A percentile compares a stretch with the other conserved stretches of the same genome.
Conservation (phyloP, 306 rosid species). For the Cicer arietinum region DNA sequence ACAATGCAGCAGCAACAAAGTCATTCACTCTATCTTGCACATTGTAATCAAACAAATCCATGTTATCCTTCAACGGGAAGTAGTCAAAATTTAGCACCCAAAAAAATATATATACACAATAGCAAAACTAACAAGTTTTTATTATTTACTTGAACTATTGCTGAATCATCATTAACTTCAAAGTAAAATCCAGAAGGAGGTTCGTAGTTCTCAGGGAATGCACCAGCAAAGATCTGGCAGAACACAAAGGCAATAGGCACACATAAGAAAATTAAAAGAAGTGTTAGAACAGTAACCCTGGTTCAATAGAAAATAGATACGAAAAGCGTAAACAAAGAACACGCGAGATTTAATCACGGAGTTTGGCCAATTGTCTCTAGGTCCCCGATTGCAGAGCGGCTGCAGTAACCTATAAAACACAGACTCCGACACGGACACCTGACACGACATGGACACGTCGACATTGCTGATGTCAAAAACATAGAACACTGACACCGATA, state of each 20-base stretch:
- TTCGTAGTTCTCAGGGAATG: conserved; percentile 74
- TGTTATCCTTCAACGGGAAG: conserved; percentile 64
- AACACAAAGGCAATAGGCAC: conserved; percentile 38
- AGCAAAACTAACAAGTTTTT: conserved; percentile 42
- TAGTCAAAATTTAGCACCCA: conserved; percentile 44
- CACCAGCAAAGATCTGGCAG: conserved; percentile 71
- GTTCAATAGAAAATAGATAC: too few relatives aligned
- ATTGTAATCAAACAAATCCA: conserved; percentile 74
- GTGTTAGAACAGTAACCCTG: too few relatives aligned
- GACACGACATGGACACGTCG: too few relatives aligned
- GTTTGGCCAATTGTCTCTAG: too few relatives aligned
- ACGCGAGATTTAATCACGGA: too few relatives aligned
- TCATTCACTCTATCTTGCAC: conserved; percentile 75
- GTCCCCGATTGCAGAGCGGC: too few relatives aligned
- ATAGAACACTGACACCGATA: too few relatives aligned
- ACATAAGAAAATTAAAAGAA: conserved; percentile 31
- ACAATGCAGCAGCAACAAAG: conserved; percentile 77
- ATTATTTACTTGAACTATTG: conserved; percentile 66
- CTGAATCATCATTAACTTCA: conserved; percentile 69
- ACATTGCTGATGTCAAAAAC: too few relatives aligned
- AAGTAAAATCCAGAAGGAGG: conserved; percentile 77
- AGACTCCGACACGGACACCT: too few relatives aligned
- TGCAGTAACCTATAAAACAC: too few relatives aligned
- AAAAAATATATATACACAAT: conserved; percentile 22
- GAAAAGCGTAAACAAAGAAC: too few relatives aligned